These are phyloP conservation scores for Xerocomellus dryophilus DNA, from an alignment of 768 basidiomycete genomes.

Conservation along the genomic window DNA sequence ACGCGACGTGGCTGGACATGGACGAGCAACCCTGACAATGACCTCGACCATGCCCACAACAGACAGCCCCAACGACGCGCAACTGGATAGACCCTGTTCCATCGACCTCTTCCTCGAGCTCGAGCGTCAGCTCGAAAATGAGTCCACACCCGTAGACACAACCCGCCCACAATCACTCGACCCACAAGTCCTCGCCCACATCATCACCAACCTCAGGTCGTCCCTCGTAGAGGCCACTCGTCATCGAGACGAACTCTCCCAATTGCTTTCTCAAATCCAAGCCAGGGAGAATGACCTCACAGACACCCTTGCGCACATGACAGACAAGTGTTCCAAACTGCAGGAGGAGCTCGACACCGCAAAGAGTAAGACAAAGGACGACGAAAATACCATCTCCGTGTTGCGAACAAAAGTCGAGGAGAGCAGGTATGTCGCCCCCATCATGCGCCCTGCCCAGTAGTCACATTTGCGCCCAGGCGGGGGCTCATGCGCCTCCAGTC, in stretches of 20 bases:
- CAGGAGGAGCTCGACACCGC: constrained; percentile 56
- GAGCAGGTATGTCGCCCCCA: constrained; percentile 56
- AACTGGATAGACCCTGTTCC: constrained; percentile 41
- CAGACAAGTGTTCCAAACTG: constrained; percentile 57
- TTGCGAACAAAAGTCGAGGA: constrained; percentile 84
- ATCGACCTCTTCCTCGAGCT: constrained; percentile 81
- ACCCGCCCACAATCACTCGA: constrained; percentile 57
- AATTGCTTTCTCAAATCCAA: constrained; percentile 48
- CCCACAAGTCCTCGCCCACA: constrained; percentile 70
- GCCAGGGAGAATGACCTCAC: constrained; percentile 57
- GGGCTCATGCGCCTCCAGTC: constrained; percentile 85
- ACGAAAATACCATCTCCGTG: constrained; percentile 73
- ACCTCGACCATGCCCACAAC: constrained; percentile 29
- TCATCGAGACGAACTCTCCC: constrained; percentile 67
- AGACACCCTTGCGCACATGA: constrained; percentile 61
- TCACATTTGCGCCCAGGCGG: constrained; percentile 45
- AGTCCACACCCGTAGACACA: constrained; percentile 41
- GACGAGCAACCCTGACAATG: background rate
- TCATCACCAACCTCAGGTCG: constrained; percentile 70
- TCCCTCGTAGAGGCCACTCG: constrained; percentile 59
- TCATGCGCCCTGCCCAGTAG: background rate
- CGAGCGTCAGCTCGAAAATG: constrained; percentile 69
- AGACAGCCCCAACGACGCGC: constrained; percentile 17
- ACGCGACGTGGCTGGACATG: constrained; percentile 9
- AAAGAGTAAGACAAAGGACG: constrained; percentile 56